Percentiles rank a stretch among this genome's conserved stretches.
These are phyloP conservation scores for Dendrostoma leiphaemia DNA, from an alignment of 2,329 filamentous ascomycete species.

Conservation along the genomic window DNA sequence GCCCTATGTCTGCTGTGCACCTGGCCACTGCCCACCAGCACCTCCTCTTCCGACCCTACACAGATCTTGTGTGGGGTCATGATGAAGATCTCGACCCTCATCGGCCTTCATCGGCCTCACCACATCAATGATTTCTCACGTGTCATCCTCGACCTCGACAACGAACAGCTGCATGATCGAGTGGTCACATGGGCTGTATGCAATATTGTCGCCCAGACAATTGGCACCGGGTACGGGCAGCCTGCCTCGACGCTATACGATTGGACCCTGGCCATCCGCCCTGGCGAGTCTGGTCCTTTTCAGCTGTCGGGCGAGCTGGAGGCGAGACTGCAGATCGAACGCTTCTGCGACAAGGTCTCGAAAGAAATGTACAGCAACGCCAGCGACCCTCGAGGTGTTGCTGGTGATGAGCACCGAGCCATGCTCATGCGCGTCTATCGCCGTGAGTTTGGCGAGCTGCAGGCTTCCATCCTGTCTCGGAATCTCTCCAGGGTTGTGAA, in stretches of 20 bases:
- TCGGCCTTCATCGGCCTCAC: conserved; percentile 76
- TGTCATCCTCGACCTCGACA: conserved; percentile 70
- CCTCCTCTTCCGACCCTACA: conserved; percentile 75
- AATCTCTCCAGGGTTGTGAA: conserved; percentile 57
- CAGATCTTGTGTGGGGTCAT: conserved; percentile 80
- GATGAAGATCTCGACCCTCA: conserved; percentile 85
- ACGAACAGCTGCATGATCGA: conserved; percentile 75
- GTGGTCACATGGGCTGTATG: conserved; percentile 81
- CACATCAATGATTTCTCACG: conserved; percentile 82
- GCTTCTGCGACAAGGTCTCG: conserved; percentile 74
- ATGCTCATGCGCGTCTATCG: conserved; percentile 67
- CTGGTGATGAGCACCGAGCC: conserved; percentile 64
- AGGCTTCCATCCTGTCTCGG: conserved; percentile 58
- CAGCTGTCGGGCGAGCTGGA: conserved; percentile 62
- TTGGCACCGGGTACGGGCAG: conserved; percentile 82
- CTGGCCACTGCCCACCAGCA: conserved; percentile 81
- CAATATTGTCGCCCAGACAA: conserved; percentile 78
- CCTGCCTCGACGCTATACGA: conserved; percentile 76
- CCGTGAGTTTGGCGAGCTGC: conserved; percentile 62
- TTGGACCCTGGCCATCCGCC: conserved; percentile 65
- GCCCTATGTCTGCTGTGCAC: conserved; percentile 76
- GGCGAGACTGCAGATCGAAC: conserved; percentile 67
- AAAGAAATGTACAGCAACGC: conserved; percentile 78
- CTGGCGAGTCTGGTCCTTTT: conserved; percentile 58
- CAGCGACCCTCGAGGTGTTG: conserved; percentile 67